Evolutionary conservation across 1,139 yeast genomes (phyloP), one percentile per base, ranked within the genome.

Genomic region (Komagataea norvegica): DNA sequence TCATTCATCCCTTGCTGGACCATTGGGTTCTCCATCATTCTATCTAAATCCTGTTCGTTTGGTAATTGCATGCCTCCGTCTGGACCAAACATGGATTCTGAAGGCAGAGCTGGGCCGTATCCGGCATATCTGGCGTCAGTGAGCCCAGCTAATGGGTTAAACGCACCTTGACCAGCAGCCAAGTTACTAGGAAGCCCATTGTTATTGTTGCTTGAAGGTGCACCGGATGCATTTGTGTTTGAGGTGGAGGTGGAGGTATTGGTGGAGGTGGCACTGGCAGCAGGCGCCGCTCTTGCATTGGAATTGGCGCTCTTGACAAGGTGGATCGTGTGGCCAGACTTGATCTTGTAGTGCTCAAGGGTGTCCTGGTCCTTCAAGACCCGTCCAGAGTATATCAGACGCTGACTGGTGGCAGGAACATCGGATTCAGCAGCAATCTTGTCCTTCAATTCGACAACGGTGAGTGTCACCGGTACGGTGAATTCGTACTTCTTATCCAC

Each of bases 61-160:
- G 94, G 93, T 55, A 79, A 44, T 29, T 70, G 74, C 84, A 84
- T 74, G 17, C 96, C 97, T 16, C 95, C 95, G 58, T 89, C 97
- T 15, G 96, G 93, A 1, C 96, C 96, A 65, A 91, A 88, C 82
- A 86, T 75, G 33, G 84, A 78, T 1, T 89, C 87, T 3, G 86
- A 74, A 3, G 98, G 97, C 58, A 91, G 68, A 51, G 87, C 89
- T 11, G 88, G 73, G 4, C 40, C 40, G 51, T 79, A 81, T 1
- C 98, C 98, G 3, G 97, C 96, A 56, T 88, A 91, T 40, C 97
- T 75, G 1, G 97, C 97, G 29, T 96, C 93, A 0, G 97, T 89
- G 51, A 91, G 68, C 47, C 84, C 96, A 6, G 95, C 91, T 50
- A 91, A 67, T 20, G 95, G 95, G 60, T 91, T 87, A 60, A 83